Evolutionary conservation across 2,329 filamentous ascomycete genomes (phyloP).

Genomic region (Fusarium foetens): DNA sequence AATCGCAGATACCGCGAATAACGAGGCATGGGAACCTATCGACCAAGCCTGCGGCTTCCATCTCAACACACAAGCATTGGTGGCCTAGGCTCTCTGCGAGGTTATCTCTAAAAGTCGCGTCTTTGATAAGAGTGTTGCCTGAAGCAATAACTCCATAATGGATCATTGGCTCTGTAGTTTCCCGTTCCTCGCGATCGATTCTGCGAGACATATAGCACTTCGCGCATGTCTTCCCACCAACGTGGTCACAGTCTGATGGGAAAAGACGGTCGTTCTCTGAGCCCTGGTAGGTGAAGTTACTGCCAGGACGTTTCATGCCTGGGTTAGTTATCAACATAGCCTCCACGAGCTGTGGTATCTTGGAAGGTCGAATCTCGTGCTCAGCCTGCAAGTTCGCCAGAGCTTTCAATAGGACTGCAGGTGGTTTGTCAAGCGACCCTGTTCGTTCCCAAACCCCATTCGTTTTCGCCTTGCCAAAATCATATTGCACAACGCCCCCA

Average conservation of each 20-base stretch:
- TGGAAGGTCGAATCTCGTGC: background rate
- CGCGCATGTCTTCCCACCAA: background rate
- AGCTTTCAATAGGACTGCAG: conserved; percentile 18
- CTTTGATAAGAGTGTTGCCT: conserved; percentile 22
- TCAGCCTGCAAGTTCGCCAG: conserved; percentile 17
- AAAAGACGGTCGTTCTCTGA: conserved; percentile 30
- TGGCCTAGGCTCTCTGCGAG: background rate
- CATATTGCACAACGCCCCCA: conserved; percentile 41
- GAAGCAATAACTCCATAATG: conserved; percentile 43
- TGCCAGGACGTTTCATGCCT: background rate
- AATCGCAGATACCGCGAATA: background rate
- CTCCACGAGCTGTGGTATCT: background rate
- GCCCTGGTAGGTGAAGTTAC: conserved; percentile 8
- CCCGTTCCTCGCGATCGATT: background rate
- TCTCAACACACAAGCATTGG: background rate
- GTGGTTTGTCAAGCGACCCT: conserved; percentile 20
- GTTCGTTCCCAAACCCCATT: background rate
- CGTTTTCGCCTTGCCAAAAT: conserved; percentile 27
- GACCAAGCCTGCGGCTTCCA: background rate
- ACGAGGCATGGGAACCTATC: background rate
- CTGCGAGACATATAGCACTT: background rate
- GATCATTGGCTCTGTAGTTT: conserved; percentile 11
- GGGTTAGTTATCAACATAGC: conserved; percentile 8
- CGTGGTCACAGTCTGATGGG: conserved; percentile 1
- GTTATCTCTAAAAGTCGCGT: background rate